Base-by-base conservation (phyloP, 1,284 basidiomycete genomes). In the Pulchroboletus neoregius region DNA sequence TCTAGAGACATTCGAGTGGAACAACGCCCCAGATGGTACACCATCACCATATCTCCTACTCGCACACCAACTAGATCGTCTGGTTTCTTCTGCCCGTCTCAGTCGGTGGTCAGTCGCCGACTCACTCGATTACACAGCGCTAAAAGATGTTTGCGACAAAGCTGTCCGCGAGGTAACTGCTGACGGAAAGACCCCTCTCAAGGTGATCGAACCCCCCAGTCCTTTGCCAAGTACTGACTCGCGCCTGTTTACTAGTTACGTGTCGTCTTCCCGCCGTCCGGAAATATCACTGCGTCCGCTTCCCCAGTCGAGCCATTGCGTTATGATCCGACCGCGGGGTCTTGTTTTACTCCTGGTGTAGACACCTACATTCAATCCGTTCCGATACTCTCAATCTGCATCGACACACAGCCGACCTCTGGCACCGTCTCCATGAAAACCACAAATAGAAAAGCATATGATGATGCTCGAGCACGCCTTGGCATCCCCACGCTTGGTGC, bases 351-450 rank as follows among this genome's bases (percentile, higher is more conserved):
- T 58, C 70, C 74, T 40, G 41, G 57, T 20, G 49, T 57, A 24
- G 58, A 66, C 34, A n/a, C 44, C 15, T 51, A 56, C 45, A 23
- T 63, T 40, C 50, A 52, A 39, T 58, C 57, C 43, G 63, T 58
- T 35, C 58, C 67, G 12, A 56, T 70, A 18, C 61, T 75, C 46
- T 61, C 60, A 16, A 55, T 87, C 39, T 68, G 69, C 45, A 51
- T 86, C 39, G 87, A 89, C 62, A 70, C 68, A 2, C 58, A 70
- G 47, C 64, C 76, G 4, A 84, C 80, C 1, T 61, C 71, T 7
- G 66, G 74, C 0, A 80, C 80, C 10, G 50, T 75, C 13, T 58
- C 61, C 26, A 82, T 83, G 37, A 90, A 90, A 64, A 90, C 87
- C 1, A 87, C 86, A 1, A 50, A 71, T 26, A 74, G 87, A 39